Base-by-base conservation (phyloP, 2,329 filamentous ascomycete genomes). In the Knufia petricola region DNA sequence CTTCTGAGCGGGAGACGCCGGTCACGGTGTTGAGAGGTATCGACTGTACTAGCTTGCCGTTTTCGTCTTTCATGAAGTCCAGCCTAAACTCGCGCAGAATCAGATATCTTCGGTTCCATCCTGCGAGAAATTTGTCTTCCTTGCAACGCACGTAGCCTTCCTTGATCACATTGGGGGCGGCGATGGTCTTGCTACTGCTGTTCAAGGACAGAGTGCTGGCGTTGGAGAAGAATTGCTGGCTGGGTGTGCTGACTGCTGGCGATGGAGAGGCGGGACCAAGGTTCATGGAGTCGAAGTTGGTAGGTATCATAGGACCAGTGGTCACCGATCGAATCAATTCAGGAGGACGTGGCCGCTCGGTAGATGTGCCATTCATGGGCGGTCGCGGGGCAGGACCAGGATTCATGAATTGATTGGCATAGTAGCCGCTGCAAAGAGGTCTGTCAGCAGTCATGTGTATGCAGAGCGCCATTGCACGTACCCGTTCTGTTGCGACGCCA, bases 61-160 rank as follows among this genome's bases (percentile, higher is more conserved):
- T 85, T 63, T 94, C 87, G 53, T 80, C 84, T 72, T 96, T 98
- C 71, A 94, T 80, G 61, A 98, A 95, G 62, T 95, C 92, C 36
- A 98, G 78, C 51, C 87, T 84, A 62, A 89, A 89, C 66, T 96
- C 94, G 63, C 90, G 84, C 56, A 98, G 73, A 52, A 96, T 87
- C 49, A 98, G 74, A 66, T 85, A 95, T 63, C 90, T 87, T 65
- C 92, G 85, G 63, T 90, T 92, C 90, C 70, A 96, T 80, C 60
- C 94, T 79, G 70, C 86, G 81, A 72, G 81, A 52, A 75, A 69
- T 50, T 77, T 79, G 68, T 89, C 89, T 66, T 96, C 92, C 73
- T 95, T 96, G 64, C 69, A 71, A 21, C 69, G 66, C 43, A 72
- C 69, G 58, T 65, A 67, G 42, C 71, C 71, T 55, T 73, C 83